Conservation (phyloP, 768 basidiomycete species). For the Fomitopsis pulvina region DNA sequence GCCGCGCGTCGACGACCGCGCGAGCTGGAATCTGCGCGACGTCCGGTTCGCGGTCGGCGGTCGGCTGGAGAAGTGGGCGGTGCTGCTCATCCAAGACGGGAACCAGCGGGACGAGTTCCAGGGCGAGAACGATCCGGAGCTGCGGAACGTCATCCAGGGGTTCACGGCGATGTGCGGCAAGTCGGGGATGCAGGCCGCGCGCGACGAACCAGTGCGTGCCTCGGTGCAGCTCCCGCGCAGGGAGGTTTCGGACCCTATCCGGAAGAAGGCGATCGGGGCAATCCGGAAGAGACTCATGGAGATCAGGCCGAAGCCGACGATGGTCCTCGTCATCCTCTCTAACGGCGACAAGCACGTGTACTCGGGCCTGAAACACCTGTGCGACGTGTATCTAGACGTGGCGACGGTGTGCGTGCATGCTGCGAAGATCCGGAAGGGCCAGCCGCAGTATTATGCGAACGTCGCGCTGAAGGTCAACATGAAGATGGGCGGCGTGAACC, state of each 20-base stretch:
- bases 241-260: constrained; percentile 44
- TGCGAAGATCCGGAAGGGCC: constrained; percentile 62
- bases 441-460: constrained; percentile 47
- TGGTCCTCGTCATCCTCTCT: constrained; percentile 43
- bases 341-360: constrained; percentile 43
- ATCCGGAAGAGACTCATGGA: constrained; percentile 38
- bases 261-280: constrained; percentile 38
- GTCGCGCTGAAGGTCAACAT: constrained; percentile 51
- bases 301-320: constrained; percentile 32
- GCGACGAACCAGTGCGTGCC: constrained; percentile 30
- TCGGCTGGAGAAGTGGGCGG: constrained; percentile 54
- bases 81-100: constrained; percentile 61
- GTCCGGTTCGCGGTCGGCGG: constrained; percentile 58
- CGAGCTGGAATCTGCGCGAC: constrained; percentile 48
- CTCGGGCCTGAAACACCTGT: constrained; percentile 45
- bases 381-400: constrained; percentile 42
- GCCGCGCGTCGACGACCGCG: constrained; percentile 34
- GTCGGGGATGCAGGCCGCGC: constrained; percentile 53
- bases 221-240: constrained; percentile 45
- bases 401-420: constrained; percentile 71
- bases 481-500: constrained; percentile 50
- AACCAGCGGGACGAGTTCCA: constrained; percentile 52
- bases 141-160: constrained; percentile 38
- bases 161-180: constrained; percentile 57
- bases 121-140: constrained; percentile 45